Percentiles rank a stretch among this genome's conserved stretches.
Evolutionary conservation across 371 early-diverging fungal species (phyloP).

Genomic region (Cokeromyces recurvatus): DNA sequence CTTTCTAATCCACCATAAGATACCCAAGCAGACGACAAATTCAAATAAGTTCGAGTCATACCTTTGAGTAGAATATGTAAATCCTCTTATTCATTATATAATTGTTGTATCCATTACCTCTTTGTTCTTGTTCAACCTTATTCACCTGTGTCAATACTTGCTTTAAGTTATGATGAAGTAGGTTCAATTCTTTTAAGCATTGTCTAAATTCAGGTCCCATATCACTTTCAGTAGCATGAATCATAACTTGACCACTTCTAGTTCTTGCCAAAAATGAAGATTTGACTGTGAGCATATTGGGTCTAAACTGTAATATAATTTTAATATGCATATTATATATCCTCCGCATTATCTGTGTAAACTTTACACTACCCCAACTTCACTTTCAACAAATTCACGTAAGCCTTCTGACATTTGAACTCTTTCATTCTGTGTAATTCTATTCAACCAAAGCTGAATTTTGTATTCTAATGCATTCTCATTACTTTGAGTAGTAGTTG

Average conservation of each 20-base stretch:
- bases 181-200: conserved; percentile 9
- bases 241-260: conserved; percentile 9
- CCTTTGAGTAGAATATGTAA: background rate
- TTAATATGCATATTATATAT: background rate
- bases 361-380: conserved; percentile 48
- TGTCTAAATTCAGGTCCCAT: conserved; percentile 31
- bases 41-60: conserved; percentile 16
- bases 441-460: conserved; percentile 37
- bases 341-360: conserved; percentile 14
- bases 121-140: conserved; percentile 7
- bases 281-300: background rate
- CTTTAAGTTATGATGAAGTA: conserved; percentile 4
- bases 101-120: conserved; percentile 2
- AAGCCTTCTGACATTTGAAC: conserved; percentile 32
- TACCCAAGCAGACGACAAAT: conserved; percentile 27
- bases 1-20: conserved; percentile 38
- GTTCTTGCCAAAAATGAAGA: no score
- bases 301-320: conserved; percentile 18
- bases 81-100: background rate
- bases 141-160: conserved; percentile 1
- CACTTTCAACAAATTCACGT: conserved; percentile 45
- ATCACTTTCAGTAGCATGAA: conserved; percentile 19
- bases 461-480: conserved; percentile 13
- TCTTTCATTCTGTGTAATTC: conserved; percentile 30
- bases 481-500: background rate